Percentiles rank a stretch among this genome's conserved stretches.
Evolutionary conservation across 2,329 filamentous ascomycete genomes (phyloP).

Genomic region (Claviceps arundinis): DNA sequence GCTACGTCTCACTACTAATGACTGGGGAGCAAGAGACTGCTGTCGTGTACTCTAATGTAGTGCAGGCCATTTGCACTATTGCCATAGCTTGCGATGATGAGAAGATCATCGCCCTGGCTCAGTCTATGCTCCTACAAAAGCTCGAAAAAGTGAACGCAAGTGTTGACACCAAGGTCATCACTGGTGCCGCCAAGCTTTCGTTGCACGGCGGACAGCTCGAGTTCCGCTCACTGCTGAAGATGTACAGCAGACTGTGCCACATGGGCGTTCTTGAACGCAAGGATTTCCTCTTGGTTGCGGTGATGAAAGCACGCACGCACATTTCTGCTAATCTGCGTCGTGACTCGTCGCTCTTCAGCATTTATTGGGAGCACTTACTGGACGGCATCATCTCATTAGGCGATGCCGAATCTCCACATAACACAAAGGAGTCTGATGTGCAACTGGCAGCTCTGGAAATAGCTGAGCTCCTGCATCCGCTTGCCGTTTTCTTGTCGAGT

Average conservation of each 20-base stretch:
- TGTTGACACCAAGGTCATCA: constrained; percentile 77
- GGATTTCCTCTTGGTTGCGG: constrained; percentile 51
- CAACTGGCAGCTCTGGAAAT: constrained; percentile 80
- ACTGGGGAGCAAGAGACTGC: constrained; percentile 68
- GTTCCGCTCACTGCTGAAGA: constrained; percentile 73
- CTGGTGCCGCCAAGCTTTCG: constrained; percentile 65
- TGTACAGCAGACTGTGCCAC: constrained; percentile 64
- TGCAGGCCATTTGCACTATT: constrained; percentile 90
- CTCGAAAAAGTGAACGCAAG: constrained; percentile 67
- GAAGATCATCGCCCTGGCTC: constrained; percentile 83
- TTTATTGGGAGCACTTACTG: constrained; percentile 73
- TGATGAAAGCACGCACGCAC: constrained; percentile 66
- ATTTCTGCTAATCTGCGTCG: constrained; percentile 58
- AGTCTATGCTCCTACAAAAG: constrained; percentile 95
- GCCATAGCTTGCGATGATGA: constrained; percentile 69
- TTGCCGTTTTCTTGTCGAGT: constrained; percentile 70
- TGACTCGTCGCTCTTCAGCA: constrained; percentile 62
- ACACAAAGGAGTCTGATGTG: constrained; percentile 62
- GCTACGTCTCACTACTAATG: constrained; percentile 65
- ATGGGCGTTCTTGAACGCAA: constrained; percentile 61
- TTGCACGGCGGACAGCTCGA: constrained; percentile 67
- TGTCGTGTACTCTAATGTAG: constrained; percentile 70
- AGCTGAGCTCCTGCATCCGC: constrained; percentile 68
- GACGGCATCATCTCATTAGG: constrained; percentile 84
- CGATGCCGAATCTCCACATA: constrained; percentile 63